Percentiles rank a stretch among this genome's conserved stretches.
Evolutionary conservation across 2,329 filamentous ascomycete genomes (phyloP).

Genomic region (Ilyonectria sp.): DNA sequence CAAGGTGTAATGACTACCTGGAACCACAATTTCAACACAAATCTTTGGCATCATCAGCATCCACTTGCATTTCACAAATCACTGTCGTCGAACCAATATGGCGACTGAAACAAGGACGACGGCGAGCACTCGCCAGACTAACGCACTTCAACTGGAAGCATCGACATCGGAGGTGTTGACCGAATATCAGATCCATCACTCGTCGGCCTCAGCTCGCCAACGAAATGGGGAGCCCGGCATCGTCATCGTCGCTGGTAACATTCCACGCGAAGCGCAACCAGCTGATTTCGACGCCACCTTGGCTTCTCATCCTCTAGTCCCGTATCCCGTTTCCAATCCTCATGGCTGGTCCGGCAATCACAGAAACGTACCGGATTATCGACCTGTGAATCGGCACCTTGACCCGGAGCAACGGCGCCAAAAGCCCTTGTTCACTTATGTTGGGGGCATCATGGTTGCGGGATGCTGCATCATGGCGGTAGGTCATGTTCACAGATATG

Average conservation of each 20-base stretch:
- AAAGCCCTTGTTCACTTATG: background rate
- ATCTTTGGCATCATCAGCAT: too few relatives aligned
- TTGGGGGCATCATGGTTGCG: slow-evolving; percentile 3
- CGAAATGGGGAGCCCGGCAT: background rate
- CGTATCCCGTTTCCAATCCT: slow-evolving; percentile 8
- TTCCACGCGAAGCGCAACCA: slow-evolving; percentile 1
- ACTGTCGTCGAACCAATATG: too few relatives aligned
- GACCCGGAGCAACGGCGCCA: background rate
- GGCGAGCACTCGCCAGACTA: too few relatives aligned
- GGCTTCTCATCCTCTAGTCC: background rate
- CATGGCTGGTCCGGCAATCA: background rate
- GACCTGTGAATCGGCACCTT: slow-evolving; percentile 5
- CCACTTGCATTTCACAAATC: too few relatives aligned
- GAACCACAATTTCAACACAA: too few relatives aligned
- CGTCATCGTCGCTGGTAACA: background rate
- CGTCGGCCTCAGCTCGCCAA: background rate
- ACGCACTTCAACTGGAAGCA: too few relatives aligned
- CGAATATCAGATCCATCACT: slow-evolving; percentile 7
- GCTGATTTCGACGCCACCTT: slow-evolving; percentile 1
- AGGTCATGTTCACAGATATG: background rate
- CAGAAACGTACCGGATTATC: slow-evolving; percentile 7
- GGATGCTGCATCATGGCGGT: slow-evolving; percentile 10
- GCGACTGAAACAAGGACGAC: too few relatives aligned
- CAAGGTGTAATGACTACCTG: too few relatives aligned
- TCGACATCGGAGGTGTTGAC: background rate